phyloP scores from a whole-genome alignment of 1,139 yeast species.

The Kodamaea plutei region DNA sequence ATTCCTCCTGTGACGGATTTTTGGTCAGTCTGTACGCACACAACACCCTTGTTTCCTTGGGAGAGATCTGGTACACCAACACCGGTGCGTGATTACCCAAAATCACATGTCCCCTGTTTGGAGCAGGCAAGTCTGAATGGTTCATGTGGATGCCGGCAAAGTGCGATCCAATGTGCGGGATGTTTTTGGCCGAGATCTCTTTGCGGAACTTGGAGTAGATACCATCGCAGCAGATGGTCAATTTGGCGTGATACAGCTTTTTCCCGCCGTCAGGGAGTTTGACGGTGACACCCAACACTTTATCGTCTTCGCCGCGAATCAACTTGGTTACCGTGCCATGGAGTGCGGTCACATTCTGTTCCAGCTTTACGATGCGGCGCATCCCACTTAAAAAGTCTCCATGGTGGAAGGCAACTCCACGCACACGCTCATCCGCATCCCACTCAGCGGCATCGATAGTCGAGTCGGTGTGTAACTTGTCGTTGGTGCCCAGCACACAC shows the following conservation, averaged over 20 bases:
- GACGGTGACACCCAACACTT: slow-evolving; percentile 65
- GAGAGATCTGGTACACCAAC: slow-evolving; percentile 80
- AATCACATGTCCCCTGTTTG: slow-evolving; percentile 84
- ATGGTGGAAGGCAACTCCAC: slow-evolving; percentile 88
- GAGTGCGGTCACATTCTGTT: slow-evolving; percentile 67
- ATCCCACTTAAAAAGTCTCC: slow-evolving; percentile 81
- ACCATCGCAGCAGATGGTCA: slow-evolving; percentile 87
- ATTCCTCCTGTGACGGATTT: slow-evolving; percentile 67
- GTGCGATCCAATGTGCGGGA: slow-evolving; percentile 72
- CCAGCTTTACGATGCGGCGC: slow-evolving; percentile 63
- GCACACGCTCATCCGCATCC: slow-evolving; percentile 59
- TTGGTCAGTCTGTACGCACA: slow-evolving; percentile 79
- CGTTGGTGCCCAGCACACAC: slow-evolving; percentile 53
- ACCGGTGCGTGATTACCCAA: slow-evolving; percentile 86
- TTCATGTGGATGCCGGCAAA: slow-evolving; percentile 79
- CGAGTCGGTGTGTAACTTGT: slow-evolving; percentile 47
- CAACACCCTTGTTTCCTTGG: slow-evolving; percentile 77
- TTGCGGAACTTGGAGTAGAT: slow-evolving; percentile 90
- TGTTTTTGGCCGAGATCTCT: slow-evolving; percentile 52
- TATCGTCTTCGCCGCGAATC: slow-evolving; percentile 46
- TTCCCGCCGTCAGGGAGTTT: slow-evolving; percentile 20
- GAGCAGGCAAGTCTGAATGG: slow-evolving; percentile 68
- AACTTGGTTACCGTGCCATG: slow-evolving; percentile 79
- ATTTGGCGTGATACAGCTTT: slow-evolving; percentile 47
- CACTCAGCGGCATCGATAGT: slow-evolving; percentile 48